Evolutionary conservation across 768 basidiomycete genomes (phyloP).

Genomic region (Lactarius trivialis): DNA sequence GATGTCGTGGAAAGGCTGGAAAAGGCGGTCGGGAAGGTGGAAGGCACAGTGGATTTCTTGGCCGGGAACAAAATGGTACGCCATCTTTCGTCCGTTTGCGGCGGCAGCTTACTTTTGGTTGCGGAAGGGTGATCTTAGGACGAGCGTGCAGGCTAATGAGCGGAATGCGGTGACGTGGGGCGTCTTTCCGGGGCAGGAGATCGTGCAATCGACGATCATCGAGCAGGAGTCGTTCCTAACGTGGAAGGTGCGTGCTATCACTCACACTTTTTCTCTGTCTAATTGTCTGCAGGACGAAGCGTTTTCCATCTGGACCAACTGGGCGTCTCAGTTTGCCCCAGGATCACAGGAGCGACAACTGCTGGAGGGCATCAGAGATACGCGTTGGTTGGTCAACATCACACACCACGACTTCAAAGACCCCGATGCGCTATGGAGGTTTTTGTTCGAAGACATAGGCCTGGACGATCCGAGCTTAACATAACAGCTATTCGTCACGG

Average conservation of each 20-base stretch:
- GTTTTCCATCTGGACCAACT: conserved; percentile 92
- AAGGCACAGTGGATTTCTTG: conserved; percentile 76
- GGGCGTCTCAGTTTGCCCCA: conserved; percentile 83
- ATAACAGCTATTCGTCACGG: background rate
- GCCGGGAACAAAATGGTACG: conserved; percentile 73
- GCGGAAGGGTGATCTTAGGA: conserved; percentile 64
- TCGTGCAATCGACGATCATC: conserved; percentile 94
- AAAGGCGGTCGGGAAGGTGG: conserved; percentile 46
- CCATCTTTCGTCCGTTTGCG: too few species aligned
- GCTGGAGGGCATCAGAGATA: conserved; percentile 63
- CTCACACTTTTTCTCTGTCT: too few species aligned
- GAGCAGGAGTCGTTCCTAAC: conserved; percentile 90
- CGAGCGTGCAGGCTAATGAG: conserved; percentile 70
- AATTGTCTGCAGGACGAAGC: conserved; percentile 71
- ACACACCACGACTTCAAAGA: conserved; percentile 92
- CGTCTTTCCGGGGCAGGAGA: conserved; percentile 94
- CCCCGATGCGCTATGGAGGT: conserved; percentile 72
- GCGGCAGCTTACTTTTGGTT: background rate
- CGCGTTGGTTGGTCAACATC: conserved; percentile 86
- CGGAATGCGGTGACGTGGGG: conserved; percentile 99
- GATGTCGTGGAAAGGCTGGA: conserved; percentile 55
- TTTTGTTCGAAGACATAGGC: conserved; percentile 47
- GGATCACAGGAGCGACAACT: conserved; percentile 62
- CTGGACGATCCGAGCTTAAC: conserved; percentile 1
- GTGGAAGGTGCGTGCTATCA: conserved; percentile 94